These are phyloP conservation scores for Populus hybrid DNA, from an alignment of 441 rosid species.

Conservation along the genomic window DNA sequence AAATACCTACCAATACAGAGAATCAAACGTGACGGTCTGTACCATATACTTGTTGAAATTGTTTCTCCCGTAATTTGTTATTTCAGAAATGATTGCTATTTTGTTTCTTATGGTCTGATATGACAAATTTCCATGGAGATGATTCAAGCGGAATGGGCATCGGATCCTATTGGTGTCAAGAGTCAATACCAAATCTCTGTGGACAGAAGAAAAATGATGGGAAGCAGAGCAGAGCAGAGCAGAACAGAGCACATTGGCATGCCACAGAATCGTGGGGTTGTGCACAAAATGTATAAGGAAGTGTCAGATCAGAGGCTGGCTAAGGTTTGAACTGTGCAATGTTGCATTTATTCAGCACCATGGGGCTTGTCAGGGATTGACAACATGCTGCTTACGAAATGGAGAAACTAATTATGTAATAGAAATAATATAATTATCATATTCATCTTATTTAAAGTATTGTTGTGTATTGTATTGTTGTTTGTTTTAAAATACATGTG, in stretches of 20 bases:
- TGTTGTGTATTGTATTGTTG: too few species aligned
- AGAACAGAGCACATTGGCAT: not conserved
- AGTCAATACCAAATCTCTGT: constrained; percentile 29
- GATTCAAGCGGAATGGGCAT: constrained; percentile 23
- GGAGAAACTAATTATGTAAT: not conserved
- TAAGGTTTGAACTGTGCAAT: not conserved
- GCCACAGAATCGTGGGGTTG: not conserved
- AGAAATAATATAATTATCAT: too few species aligned
- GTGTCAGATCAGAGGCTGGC: not conserved
- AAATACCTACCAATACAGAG: not conserved
- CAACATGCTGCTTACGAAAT: not conserved
- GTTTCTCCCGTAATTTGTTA: not conserved
- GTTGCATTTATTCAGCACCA: constrained; percentile 2
- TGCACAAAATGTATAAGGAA: constrained; percentile 14
- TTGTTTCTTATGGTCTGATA: constrained; percentile 8
- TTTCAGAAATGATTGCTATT: not conserved
- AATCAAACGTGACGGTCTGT: not conserved
- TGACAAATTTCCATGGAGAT: not conserved
- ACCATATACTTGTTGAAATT: not conserved
- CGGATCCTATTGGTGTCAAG: not conserved
- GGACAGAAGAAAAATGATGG: constrained; percentile 5
- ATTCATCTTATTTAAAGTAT: too few species aligned
- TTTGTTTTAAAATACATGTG: too few species aligned
- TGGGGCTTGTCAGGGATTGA: constrained; percentile 14
- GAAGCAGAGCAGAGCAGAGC: not conserved